phyloP scores from a whole-genome alignment of 163 green algal species.

The Coccomyxa subellipsoidea region DNA sequence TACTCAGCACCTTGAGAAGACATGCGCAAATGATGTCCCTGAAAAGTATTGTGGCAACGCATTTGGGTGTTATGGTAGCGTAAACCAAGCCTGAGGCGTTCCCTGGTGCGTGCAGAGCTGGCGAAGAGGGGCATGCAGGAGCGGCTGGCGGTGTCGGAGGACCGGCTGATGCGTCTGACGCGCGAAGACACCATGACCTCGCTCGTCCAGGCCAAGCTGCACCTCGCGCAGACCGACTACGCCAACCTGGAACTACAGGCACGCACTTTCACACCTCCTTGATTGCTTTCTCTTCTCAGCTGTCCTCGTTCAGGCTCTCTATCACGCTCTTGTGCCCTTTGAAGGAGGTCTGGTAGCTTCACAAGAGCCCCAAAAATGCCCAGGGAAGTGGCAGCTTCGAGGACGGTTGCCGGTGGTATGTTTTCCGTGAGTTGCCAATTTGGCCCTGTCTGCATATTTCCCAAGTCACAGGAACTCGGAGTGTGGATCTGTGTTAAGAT shows the following conservation, averaged over 20 bases:
- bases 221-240: conserved; percentile 14
- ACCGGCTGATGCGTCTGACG: background rate
- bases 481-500: background rate
- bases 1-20: no score
- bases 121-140: conserved; percentile 6
- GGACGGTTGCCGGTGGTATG: background rate
- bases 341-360: background rate
- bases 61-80: no score
- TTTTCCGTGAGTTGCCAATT: background rate
- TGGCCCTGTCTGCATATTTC: background rate
- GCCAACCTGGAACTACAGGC: conserved; percentile 11
- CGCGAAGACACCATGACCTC: background rate
- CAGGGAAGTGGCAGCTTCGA: background rate
- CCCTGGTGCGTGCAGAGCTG: conserved; percentile 4
- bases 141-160: conserved; percentile 14
- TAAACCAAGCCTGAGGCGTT: no score
- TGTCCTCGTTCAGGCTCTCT: no score
- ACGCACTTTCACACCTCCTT: background rate
- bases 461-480: background rate
- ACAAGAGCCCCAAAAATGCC: background rate
- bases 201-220: conserved; percentile 9
- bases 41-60: no score
- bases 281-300: no score
- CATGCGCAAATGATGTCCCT: no score
- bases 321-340: background rate